A percentile compares a stretch with the other conserved stretches of the same genome.
These are phyloP conservation scores for Tolypocladium album DNA, from an alignment of 2,329 filamentous ascomycete genomes.

Conservation along the genomic window DNA sequence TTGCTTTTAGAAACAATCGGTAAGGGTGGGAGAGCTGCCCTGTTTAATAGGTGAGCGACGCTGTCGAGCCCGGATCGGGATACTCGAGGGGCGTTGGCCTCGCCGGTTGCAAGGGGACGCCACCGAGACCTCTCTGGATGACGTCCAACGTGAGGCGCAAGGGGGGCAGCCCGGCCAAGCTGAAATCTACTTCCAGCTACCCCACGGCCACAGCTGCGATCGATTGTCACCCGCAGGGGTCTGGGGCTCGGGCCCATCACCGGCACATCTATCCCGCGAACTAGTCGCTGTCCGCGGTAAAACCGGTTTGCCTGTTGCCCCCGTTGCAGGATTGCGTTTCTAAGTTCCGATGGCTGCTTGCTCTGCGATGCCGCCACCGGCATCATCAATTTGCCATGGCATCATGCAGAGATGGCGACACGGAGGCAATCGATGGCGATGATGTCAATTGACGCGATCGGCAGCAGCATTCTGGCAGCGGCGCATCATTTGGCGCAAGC, in stretches of 20 bases:
- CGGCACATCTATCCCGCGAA: background rate
- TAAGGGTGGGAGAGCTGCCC: background rate
- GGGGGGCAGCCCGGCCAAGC: slow-evolving; percentile 4
- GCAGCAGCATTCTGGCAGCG: background rate
- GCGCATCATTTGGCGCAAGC: background rate
- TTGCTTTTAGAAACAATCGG: background rate
- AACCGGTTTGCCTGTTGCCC: background rate
- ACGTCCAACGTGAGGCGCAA: slow-evolving; percentile 2
- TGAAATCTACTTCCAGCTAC: slow-evolving; percentile 5
- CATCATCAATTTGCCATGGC: background rate
- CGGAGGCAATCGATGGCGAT: background rate
- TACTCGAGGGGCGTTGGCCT: background rate
- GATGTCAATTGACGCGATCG: background rate
- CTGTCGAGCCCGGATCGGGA: background rate
- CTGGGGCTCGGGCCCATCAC: background rate
- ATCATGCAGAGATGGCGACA: background rate
- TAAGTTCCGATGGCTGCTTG: background rate
- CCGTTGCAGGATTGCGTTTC: background rate
- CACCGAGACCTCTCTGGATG: slow-evolving; percentile 1
- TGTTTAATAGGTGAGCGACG: background rate
- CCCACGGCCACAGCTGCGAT: slow-evolving; percentile 1
- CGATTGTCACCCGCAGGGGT: background rate
- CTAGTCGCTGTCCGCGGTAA: background rate
- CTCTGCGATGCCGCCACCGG: background rate
- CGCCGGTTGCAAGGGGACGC: background rate